Conservation (phyloP, 106 monocot species). For the Gastrodia elata region DNA sequence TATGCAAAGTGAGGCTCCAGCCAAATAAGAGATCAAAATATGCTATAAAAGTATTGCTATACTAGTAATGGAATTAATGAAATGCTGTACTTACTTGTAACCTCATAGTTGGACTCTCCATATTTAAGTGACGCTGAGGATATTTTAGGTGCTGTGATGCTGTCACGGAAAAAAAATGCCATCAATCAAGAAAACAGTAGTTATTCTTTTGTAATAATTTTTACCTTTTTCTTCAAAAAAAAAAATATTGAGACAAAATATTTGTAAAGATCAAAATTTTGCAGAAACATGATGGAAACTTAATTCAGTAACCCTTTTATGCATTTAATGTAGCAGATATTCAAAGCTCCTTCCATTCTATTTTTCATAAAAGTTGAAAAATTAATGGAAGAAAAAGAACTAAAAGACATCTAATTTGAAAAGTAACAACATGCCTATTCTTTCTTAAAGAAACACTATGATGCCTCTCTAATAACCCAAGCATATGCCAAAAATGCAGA, state of each 20-base stretch:
- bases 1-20: not conserved
- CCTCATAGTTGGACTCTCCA: constrained; percentile 81
- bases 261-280: too few species aligned
- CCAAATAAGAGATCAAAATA: too few species aligned
- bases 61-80: not conserved
- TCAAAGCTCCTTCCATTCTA: not conserved
- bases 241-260: not conserved
- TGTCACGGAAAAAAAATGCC: constrained; percentile 15
- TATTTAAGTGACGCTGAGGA: constrained; percentile 46
- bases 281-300: too few species aligned
- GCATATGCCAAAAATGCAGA: too few species aligned
- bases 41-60: too few species aligned
- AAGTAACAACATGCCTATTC: not conserved
- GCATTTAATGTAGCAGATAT: not conserved
- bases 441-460: not conserved
- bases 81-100: constrained; percentile 40
- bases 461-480: too few species aligned
- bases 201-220: not conserved
- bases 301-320: too few species aligned
- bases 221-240: not conserved
- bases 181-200: not conserved
- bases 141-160: constrained; percentile 88
- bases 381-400: not conserved
- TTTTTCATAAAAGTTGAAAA: not conserved
- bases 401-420: not conserved